Evolutionary conservation across 2,329 filamentous ascomycete genomes (phyloP), one percentile per base, ranked within the genome.

Genomic region (Penicillium oxalicum): DNA sequence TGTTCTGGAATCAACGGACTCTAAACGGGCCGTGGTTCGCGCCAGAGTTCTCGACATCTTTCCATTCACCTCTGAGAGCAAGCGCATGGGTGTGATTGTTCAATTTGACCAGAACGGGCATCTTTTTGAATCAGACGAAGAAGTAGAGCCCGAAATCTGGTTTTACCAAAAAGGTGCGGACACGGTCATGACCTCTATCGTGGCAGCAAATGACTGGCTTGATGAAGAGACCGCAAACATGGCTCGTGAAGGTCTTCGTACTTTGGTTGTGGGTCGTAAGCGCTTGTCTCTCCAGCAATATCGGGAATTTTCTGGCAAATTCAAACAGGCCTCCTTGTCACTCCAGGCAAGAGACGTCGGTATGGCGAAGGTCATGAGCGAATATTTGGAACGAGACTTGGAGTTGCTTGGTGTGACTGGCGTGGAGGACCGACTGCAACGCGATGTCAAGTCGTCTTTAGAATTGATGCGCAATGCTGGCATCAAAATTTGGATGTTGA

Each of bases 401-500:
- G 93, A 98, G 65, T 81, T 98, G 5, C 79, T 97, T 1, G 93
- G 93, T n/a, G 91, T 98, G 9, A 98, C 93, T 1, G 93, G 93
- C 55, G 93, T 98, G 0, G 94, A 98, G 69, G 93, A 98, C 70
- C 95, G 95, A 65, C 80, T 98, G 9, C 93, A 98, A 67, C 85
- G 84, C 54, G 90, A 97, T 62, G 93, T 98, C 63, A 98, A 97
- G 68, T 87, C 91, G 1, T 95, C 90, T 0, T 77, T 98, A 5
- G 94, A 98, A 69, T 81, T 98, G 4, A 80, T 98, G 45, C 88
- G 93, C 57, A 98, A 98, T 61, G 93, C 93, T 0, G 93, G 93
- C 26, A 93, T 98, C 72, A 97, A 97, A 70, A 97, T 98, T 44
- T 98, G 93, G 93, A 98, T 98, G 93, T 77, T 98, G 66, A 98